Conservation (phyloP, 2,329 filamentous ascomycete genomes). For the Ophiosphaerella herpotricha region DNA sequence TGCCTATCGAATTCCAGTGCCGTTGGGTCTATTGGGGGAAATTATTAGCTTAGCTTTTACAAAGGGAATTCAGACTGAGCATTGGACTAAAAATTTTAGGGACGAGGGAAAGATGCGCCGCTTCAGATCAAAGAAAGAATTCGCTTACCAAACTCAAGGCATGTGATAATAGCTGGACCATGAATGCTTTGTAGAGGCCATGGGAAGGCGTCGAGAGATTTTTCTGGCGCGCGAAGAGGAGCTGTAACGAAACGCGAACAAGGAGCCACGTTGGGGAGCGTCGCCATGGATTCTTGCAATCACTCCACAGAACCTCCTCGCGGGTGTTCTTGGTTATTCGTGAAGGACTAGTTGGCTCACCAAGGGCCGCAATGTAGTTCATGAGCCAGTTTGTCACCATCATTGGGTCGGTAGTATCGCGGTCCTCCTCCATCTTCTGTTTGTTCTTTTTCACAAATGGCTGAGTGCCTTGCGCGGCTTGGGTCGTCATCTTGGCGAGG, state of each 20-base stretch:
- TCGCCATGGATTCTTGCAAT: conserved; percentile 52
- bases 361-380: conserved; percentile 46
- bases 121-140: too few relatives aligned
- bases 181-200: conserved; percentile 56
- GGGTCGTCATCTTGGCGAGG: conserved; percentile 45
- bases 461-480: conserved; percentile 42
- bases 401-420: conserved; percentile 56
- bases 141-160: conserved; percentile 7
- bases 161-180: conserved; percentile 57
- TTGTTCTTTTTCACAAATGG: conserved; percentile 48
- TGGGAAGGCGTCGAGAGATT: neutral
- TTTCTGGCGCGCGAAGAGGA: conserved; percentile 32
- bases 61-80: too few relatives aligned
- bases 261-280: conserved; percentile 61
- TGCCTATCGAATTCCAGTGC: conserved; percentile 6
- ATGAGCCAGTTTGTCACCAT: conserved; percentile 60
- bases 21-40: conserved; percentile 23
- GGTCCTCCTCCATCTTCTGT: conserved; percentile 45
- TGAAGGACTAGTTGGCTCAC: conserved; percentile 19
- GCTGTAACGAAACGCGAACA: conserved; percentile 58
- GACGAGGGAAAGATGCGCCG: too few relatives aligned
- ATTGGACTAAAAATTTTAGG: too few relatives aligned
- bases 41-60: conserved; percentile 39
- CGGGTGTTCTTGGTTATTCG: conserved; percentile 58
- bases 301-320: conserved; percentile 58